Conservation (phyloP, 1,139 yeast genomes). For the Suzukiozyma palmioleophila region DNA sequence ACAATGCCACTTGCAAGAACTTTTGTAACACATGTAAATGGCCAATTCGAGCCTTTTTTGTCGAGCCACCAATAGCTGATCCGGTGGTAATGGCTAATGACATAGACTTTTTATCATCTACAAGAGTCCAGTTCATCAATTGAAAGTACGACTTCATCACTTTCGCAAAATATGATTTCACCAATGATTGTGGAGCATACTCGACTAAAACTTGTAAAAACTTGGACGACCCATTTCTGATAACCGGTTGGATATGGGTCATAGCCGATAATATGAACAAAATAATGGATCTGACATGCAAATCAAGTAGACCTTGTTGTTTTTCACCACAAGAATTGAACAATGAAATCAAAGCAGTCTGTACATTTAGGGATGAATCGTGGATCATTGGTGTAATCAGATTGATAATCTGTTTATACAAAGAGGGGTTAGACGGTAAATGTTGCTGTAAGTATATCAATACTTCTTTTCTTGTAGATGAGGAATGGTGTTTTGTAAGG, state of each 20-base stretch:
- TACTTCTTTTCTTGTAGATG: slow-evolving; percentile 71
- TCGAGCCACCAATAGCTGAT: slow-evolving; percentile 34
- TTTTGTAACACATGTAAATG: slow-evolving; percentile 43
- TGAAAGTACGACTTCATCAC: slow-evolving; percentile 53
- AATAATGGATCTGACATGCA: slow-evolving; percentile 64
- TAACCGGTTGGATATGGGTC: slow-evolving; percentile 82
- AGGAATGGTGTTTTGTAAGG: slow-evolving; percentile 73
- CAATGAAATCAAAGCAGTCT: slow-evolving; percentile 54
- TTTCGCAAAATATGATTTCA: slow-evolving; percentile 55
- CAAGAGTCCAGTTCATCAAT: slow-evolving; percentile 58
- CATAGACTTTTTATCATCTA: slow-evolving; percentile 37
- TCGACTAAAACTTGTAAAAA: slow-evolving; percentile 55
- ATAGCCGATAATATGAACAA: slow-evolving; percentile 86
- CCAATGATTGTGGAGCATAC: slow-evolving; percentile 43
- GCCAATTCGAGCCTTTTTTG: slow-evolving; percentile 34
- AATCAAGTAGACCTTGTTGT: slow-evolving; percentile 55
- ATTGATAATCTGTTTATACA: slow-evolving; percentile 55
- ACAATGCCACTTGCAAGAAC: slow-evolving; percentile 40
- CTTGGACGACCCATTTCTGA: slow-evolving; percentile 66
- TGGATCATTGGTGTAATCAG: slow-evolving; percentile 55
- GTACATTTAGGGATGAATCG: slow-evolving; percentile 61
- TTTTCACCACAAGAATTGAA: slow-evolving; percentile 45
- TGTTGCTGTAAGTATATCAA: slow-evolving; percentile 45
- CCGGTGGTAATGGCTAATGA: slow-evolving; percentile 46
- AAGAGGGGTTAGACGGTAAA: slow-evolving; percentile 46